Evolutionary conservation across 495 filamentous ascomycete species (phyloP).

Genomic region (Glutinoglossum americanum): DNA sequence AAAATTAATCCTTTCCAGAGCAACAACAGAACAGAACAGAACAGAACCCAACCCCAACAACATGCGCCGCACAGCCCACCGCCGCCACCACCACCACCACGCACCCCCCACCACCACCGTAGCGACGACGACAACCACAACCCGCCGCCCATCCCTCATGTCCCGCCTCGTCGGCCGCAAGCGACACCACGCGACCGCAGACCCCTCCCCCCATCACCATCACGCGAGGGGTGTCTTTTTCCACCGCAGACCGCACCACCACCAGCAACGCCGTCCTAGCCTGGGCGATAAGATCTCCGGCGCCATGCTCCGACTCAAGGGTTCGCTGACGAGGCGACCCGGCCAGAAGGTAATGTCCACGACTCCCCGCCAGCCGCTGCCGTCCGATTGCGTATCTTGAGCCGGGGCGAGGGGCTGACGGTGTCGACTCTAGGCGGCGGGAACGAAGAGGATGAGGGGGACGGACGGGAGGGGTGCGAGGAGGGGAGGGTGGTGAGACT

Average conservation of each 20-base stretch:
- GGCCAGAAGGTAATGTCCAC: conserved; percentile 32
- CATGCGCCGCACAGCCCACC: too few relatives aligned
- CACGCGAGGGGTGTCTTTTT: too few relatives aligned
- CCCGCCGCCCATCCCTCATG: background rate
- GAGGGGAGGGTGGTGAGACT: background rate
- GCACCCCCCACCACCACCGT: background rate
- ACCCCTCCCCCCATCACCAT: background rate
- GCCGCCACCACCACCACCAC: background rate
- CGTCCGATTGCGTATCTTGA: too few relatives aligned
- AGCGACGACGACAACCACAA: too few relatives aligned
- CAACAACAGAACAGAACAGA: background rate
- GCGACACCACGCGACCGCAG: conserved; percentile 5
- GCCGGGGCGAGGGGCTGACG: too few relatives aligned
- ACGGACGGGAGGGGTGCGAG: background rate
- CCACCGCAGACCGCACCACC: conserved; percentile 22
- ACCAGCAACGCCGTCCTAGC: conserved; percentile 32
- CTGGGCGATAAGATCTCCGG: conserved; percentile 51
- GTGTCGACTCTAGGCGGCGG: background rate
- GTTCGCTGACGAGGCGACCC: conserved; percentile 35
- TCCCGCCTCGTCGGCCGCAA: conserved; percentile 1
- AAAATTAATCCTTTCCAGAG: too few relatives aligned
- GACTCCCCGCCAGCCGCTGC: too few relatives aligned
- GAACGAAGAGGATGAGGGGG: background rate
- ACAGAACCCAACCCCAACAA: background rate
- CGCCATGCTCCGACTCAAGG: conserved; percentile 43